phyloP scores from a whole-genome alignment of 2,329 filamentous ascomycete genomes.

The Fusarium abutilonis region DNA sequence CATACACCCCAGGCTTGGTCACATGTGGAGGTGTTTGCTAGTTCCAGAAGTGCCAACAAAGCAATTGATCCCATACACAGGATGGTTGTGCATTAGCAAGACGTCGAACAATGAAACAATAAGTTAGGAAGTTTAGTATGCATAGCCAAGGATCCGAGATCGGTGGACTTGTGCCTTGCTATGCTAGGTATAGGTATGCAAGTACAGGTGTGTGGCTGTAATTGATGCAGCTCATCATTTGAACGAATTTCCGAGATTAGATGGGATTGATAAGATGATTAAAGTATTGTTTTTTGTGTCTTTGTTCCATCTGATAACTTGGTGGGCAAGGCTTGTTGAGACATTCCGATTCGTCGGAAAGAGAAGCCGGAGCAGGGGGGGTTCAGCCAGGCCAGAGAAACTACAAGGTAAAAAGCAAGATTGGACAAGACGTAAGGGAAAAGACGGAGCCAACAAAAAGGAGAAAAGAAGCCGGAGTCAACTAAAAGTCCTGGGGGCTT shows the following conservation, averaged over 20 bases:
- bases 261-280: conserved; percentile 46
- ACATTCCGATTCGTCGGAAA: conserved; percentile 39
- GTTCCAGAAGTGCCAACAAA: conserved; percentile 10
- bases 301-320: conserved; percentile 16
- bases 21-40: conserved; percentile 11
- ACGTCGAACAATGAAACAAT: not conserved
- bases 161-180: conserved; percentile 22
- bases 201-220: not conserved
- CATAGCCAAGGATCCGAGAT: conserved; percentile 28
- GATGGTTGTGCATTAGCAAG: conserved; percentile 13
- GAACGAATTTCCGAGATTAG: conserved; percentile 41
- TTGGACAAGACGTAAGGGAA: not conserved
- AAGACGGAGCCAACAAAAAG: not conserved
- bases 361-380: conserved; percentile 1
- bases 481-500: not conserved
- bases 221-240: conserved; percentile 18
- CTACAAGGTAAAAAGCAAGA: conserved; percentile 1
- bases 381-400: not conserved
- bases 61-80: conserved; percentile 9
- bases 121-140: not conserved
- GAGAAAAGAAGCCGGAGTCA: not conserved
- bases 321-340: conserved; percentile 14
- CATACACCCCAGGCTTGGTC: conserved; percentile 5
- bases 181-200: not conserved
- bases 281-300: not conserved